These are phyloP conservation scores for Trichoderma sp. DNA, from an alignment of 2,329 filamentous ascomycete genomes.

Conservation along the genomic window DNA sequence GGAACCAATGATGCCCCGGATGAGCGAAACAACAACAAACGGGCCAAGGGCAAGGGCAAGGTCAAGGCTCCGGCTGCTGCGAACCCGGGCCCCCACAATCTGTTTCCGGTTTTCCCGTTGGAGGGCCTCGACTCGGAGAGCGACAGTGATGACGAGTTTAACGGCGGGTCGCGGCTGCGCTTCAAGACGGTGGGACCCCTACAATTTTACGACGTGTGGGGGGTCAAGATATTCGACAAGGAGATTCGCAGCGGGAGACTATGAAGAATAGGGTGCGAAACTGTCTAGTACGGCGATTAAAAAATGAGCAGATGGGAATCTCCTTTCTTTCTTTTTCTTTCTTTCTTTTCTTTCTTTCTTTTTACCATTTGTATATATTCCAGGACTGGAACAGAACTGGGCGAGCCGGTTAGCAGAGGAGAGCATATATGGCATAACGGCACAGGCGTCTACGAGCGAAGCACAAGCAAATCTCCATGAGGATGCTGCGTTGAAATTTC, in stretches of 20 bases:
- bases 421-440: neutral
- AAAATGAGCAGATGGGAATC: neutral
- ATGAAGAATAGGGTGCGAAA: conserved; percentile 19
- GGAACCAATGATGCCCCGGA: conserved; percentile 26
- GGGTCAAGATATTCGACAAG: conserved; percentile 57
- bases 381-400: neutral
- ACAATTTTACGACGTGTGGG: conserved; percentile 42
- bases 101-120: conserved; percentile 31
- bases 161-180: conserved; percentile 33
- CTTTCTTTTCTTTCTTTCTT: neutral
- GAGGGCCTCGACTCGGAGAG: conserved; percentile 33
- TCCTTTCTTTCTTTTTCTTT: neutral
- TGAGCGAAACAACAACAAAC: conserved; percentile 26
- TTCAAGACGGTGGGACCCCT: conserved; percentile 37
- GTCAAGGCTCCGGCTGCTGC: conserved; percentile 26
- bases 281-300: neutral
- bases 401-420: neutral
- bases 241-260: conserved; percentile 44
- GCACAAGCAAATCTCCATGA: neutral
- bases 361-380: neutral
- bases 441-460: conserved; percentile 9
- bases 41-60: conserved; percentile 38
- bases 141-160: conserved; percentile 35
- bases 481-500: neutral
- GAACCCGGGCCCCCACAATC: conserved; percentile 14